phyloP scores from a whole-genome alignment of 805 yeast genomes.

The Wickerhamiella galacta region DNA sequence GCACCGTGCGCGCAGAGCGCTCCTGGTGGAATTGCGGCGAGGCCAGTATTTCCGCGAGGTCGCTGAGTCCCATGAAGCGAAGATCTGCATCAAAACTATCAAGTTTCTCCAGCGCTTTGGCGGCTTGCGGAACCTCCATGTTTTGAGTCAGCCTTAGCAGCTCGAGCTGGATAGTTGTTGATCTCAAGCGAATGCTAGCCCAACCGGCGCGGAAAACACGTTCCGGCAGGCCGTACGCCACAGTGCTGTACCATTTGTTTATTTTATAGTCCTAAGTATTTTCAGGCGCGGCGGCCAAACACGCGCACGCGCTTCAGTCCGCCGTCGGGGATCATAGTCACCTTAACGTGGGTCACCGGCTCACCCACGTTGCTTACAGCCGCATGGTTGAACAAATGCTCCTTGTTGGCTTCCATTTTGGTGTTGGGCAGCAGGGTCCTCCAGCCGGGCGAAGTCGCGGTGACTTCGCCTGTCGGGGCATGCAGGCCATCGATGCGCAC shows the following conservation, averaged over 20 bases:
- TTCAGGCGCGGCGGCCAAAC: slow-evolving; percentile 33
- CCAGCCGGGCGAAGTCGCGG: slow-evolving; percentile 31
- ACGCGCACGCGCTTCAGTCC: slow-evolving; percentile 87
- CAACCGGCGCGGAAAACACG: no score
- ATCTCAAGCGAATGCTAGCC: no score
- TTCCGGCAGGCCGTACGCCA: no score
- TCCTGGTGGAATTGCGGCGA: slow-evolving; percentile 20
- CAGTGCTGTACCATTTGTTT: no score
- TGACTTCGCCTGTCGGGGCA: neutral
- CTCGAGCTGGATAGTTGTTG: no score
- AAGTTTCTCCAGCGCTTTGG: slow-evolving; percentile 11
- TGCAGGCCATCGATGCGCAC: slow-evolving; percentile 49
- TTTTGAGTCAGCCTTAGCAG: no score
- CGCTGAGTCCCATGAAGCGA: slow-evolving; percentile 73
- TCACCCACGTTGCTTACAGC: slow-evolving; percentile 9
- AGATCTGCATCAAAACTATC: slow-evolving; percentile 47
- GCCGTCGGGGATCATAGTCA: slow-evolving; percentile 88
- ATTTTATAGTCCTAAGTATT: no score
- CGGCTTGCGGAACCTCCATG: neutral
- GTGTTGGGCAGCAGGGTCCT: slow-evolving; percentile 41
- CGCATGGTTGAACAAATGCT: slow-evolving; percentile 37
- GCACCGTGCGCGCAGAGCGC: slow-evolving; percentile 1
- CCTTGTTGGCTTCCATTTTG: slow-evolving; percentile 71
- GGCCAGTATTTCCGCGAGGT: slow-evolving; percentile 32
- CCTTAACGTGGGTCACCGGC: slow-evolving; percentile 51